Base-by-base conservation (phyloP, 1,284 basidiomycete genomes). In the Malassezia restricta region DNA sequence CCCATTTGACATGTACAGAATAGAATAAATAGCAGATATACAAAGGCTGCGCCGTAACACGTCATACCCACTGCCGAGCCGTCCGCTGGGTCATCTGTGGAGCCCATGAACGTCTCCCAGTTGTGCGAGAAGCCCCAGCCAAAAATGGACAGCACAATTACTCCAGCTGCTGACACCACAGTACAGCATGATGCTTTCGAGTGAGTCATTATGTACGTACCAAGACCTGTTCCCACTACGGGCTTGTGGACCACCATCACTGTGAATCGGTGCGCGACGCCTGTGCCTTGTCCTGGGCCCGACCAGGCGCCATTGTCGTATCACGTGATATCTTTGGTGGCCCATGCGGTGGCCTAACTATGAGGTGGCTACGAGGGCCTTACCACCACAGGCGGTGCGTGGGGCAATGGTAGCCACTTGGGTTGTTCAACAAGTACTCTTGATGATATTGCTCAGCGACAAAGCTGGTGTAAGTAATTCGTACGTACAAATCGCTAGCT, bases 171-270 rank as follows among this genome's bases (percentile, higher is more conserved):
- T 8, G 76, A 77, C 43, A 80, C 71, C 45, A 79, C 71, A 35
- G 77, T 77, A 61, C 78, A 80, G 74, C 77, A 79, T 44, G 74
- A 74, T 27, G 78, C 78, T 79, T 59, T 20, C 17, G 28, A 33
- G 20, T 40, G n/a, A 40, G 20, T 24, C 33, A 35, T 1, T 33
- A 6, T 5, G 1, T 20, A 58, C 64, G 49, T 49, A 66, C 64
- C 64, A 27, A 60, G 60, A 12, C 56, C 60, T 43, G 58, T 59
- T 49, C 64, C 64, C 27, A 66, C 64, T 38, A 66, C 55, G 30
- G 64, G 64, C 35, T 57, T 53, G 45, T 44, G 45, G 44, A 58
- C 57, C 56, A 64, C 61, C 15, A 24, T 24, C 20, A 24, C 20
- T 4, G 20, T 24, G 20, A 24, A 24, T 24, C 20, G 20, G 4